Percentiles rank a stretch among this genome's conserved stretches.
Evolutionary conservation across 2,329 filamentous ascomycete species (phyloP).

Genomic region (Dryadomyces quercus-mongolicae): DNA sequence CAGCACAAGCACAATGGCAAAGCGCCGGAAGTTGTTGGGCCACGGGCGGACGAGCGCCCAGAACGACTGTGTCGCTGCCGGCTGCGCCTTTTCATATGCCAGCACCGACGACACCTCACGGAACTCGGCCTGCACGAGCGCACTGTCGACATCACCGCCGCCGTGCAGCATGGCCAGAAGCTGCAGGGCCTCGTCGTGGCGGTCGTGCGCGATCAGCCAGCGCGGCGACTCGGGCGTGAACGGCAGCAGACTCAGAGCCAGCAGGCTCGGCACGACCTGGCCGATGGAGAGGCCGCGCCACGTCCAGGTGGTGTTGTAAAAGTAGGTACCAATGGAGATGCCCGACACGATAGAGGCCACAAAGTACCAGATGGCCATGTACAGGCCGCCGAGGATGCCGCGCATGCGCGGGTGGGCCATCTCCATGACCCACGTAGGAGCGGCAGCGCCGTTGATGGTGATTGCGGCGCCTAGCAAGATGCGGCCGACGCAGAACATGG

Average conservation of each 20-base stretch:
- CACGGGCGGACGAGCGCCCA: neutral
- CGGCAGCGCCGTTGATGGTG: conserved; percentile 1
- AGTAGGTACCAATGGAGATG: conserved; percentile 2
- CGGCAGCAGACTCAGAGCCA: neutral
- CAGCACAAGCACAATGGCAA: conserved; percentile 1
- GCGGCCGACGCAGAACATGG: conserved; percentile 5
- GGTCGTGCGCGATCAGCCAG: conserved; percentile 4
- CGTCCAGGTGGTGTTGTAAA: conserved; percentile 2
- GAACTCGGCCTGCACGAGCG: conserved; percentile 1
- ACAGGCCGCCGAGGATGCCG: conserved; percentile 1
- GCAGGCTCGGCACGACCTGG: conserved; percentile 1
- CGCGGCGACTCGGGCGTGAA: conserved; percentile 4
- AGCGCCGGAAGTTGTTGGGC: neutral
- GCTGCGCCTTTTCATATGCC: neutral
- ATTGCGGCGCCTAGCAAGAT: neutral
- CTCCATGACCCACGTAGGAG: conserved; percentile 2
- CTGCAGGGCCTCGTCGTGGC: conserved; percentile 4
- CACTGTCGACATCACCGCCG: neutral
- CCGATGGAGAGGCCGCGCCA: conserved; percentile 1
- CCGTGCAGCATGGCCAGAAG: conserved; percentile 3
- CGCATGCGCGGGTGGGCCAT: neutral
- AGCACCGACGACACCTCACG: conserved; percentile 2
- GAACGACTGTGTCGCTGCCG: neutral
- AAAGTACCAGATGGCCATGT: conserved; percentile 4
- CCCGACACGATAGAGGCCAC: neutral